These are phyloP conservation scores for Neonectria neomacrospora DNA, from an alignment of 2,329 filamentous ascomycete genomes.

Conservation along the genomic window DNA sequence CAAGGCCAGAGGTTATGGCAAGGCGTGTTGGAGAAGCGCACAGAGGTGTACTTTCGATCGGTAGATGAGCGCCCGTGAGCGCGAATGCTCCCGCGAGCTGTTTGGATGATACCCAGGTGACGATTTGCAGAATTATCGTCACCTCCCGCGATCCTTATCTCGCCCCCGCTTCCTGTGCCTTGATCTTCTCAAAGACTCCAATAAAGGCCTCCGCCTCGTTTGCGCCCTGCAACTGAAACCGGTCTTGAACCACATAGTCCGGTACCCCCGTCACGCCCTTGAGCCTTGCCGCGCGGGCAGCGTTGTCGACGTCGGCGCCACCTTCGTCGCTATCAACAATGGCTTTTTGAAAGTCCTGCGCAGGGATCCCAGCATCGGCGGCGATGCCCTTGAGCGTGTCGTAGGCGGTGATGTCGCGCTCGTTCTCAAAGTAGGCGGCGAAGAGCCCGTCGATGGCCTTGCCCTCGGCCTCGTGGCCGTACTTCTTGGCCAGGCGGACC, in stretches of 20 bases:
- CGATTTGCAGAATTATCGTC: conserved; percentile 10
- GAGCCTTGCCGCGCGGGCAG: conserved; percentile 43
- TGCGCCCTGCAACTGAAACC: conserved; percentile 74
- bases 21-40: conserved; percentile 50
- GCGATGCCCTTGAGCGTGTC: conserved; percentile 52
- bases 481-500: conserved; percentile 59
- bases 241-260: conserved; percentile 76
- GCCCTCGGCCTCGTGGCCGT: conserved; percentile 64
- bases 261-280: conserved; percentile 72
- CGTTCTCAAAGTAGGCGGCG: conserved; percentile 55
- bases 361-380: conserved; percentile 58
- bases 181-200: conserved; percentile 71
- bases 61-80: conserved; percentile 5
- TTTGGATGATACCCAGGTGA: conserved; percentile 9
- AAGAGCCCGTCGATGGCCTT: conserved; percentile 62
- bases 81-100: neutral
- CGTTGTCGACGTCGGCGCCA: conserved; percentile 48
- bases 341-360: conserved; percentile 49
- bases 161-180: conserved; percentile 41
- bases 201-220: conserved; percentile 74
- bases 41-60: conserved; percentile 49
- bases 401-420: conserved; percentile 56
- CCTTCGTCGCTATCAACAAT: conserved; percentile 62
- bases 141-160: neutral
- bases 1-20: conserved; percentile 53